Evolutionary conservation across 495 filamentous ascomycete species (phyloP), one percentile per base, ranked within the genome.

Genomic region (Neurospora terricola): DNA sequence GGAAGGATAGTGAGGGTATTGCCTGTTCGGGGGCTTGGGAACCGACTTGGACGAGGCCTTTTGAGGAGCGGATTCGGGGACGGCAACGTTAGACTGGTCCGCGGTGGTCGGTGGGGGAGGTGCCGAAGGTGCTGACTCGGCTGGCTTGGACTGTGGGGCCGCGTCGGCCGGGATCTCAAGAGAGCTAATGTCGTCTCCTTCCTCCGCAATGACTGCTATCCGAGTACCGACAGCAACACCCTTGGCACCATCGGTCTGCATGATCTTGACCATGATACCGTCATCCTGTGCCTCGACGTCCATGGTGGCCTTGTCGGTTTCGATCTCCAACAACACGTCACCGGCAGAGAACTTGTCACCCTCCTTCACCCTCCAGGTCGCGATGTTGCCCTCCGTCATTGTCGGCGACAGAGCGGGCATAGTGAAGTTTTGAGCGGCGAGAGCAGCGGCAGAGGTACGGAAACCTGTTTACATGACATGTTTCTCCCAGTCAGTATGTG

Each of bases 221-320:
- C 91, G 86, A 10, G 83, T 81, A 45, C 92, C 92, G 59, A 95
- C 91, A 76, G 91, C 83, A 62, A 95, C 84, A 14, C 82, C 86
- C 80, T 94, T 94, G 76, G 86, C 83, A 42, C 92, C 91, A 76
- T 92, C 89, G 34, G 84, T 84, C 82, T 90, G 85, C 80, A 88
- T 87, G 75, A 95, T 93, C 85, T 94, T 95, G 69, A 92, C 88
- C 79, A 95, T 76, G 73, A 92, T 84, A 23, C 92, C 92, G 74
- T 94, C 91, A 43, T 95, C 92, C 81, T 92, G 92, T 21, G 92
- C 92, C 81, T 94, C 93, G n/a, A 95, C 92, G 74, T 94, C 92
- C 91, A 95, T 95, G 45, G 91, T 90, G 23, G 92, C 92, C 83
- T 95, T 95, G 81, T 95, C 92, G 37, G 92, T 95, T 82, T 95